Evolutionary conservation across 331 rosid genomes (phyloP), one percentile per base, ranked within the genome.

Genomic region (Stylosanthes scabra): DNA sequence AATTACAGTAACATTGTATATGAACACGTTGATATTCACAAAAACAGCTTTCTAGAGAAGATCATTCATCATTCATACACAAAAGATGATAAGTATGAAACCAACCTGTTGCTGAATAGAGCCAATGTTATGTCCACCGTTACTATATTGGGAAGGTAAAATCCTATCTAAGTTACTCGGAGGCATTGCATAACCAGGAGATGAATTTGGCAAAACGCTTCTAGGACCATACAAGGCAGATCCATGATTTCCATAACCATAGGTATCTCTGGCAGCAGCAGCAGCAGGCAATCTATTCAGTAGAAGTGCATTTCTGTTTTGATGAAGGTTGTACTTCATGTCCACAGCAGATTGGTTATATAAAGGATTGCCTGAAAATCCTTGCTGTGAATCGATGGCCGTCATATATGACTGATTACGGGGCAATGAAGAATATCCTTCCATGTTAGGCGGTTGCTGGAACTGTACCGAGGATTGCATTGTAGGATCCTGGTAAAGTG

Each of bases 91-190:
- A 5, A 45, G 7, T 6, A 11, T 39, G 63, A 45, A 74, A 68
- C 62, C 31, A 82, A 90, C 96, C 88, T 67, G 90, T 66, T 81
- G 90, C 62, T 81, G 84, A 83, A 59, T 56, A 41, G 86, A 61
- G 70, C 69, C 70, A 5, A 81, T 41, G 73, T 70, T 76, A 71
- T 11, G 73, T 66, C 86, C 88, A 40, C 61, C 85, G 46, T 37
- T 72, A 63, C 37, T 5, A 31, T 81, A 83, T 54, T 68, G 88
- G 34, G 91, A 55, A 58, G 52, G 80, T 25, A 84, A 83, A 27
- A 75, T 72, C 63, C 81, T 87, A 28, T 81, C 75, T 5, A 79
- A 72, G 75, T 76, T 87, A 47, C 75, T 72, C 9, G 71, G 42
- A 68, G 81, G 54, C 51, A 74, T 75, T 70, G 37, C 25, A 8